Percentiles rank a stretch among this genome's conserved stretches.
Evolutionary conservation across 768 basidiomycete genomes (phyloP).

Genomic region (Podaxis mareebaensis): DNA sequence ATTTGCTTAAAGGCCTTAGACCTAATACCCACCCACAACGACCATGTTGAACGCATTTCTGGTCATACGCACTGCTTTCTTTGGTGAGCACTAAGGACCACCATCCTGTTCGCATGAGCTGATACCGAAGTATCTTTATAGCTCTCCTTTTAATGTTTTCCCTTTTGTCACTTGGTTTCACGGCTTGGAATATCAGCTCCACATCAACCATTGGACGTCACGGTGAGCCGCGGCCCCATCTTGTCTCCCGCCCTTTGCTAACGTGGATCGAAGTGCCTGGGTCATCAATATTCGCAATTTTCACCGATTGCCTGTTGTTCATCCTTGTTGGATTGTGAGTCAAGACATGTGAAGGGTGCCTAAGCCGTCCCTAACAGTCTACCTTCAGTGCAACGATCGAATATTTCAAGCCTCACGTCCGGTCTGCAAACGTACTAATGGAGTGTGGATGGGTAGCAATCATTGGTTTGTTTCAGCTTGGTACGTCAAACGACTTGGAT

Average conservation of each 20-base stretch:
- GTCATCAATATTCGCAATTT: constrained; percentile 48
- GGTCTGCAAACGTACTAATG: constrained; percentile 42
- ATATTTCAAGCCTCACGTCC: constrained; percentile 33
- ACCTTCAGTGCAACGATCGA: constrained; percentile 37
- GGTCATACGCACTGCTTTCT: constrained; percentile 54
- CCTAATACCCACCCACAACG: background rate
- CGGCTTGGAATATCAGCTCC: constrained; percentile 56
- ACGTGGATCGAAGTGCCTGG: constrained; percentile 36
- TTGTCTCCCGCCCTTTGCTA: background rate
- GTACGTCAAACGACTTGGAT: constrained; percentile 31
- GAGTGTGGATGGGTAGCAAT: constrained; percentile 61
- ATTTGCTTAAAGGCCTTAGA: background rate
- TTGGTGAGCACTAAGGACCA: constrained; percentile 42
- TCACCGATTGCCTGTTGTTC: constrained; percentile 43
- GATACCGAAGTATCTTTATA: constrained; percentile 21
- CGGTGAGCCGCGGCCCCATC: constrained; percentile 30
- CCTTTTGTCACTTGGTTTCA: constrained; percentile 52
- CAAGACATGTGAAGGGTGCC: background rate
- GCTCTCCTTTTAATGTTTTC: constrained; percentile 53
- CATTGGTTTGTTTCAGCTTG: constrained; percentile 49
- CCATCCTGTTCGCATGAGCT: background rate
- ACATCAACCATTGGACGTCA: constrained; percentile 29
- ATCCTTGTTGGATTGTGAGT: constrained; percentile 37
- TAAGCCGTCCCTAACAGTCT: background rate
- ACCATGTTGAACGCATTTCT: constrained; percentile 54